Evolutionary conservation across 345 rosid genomes (phyloP).

Genomic region (Eucalyptus rudis): DNA sequence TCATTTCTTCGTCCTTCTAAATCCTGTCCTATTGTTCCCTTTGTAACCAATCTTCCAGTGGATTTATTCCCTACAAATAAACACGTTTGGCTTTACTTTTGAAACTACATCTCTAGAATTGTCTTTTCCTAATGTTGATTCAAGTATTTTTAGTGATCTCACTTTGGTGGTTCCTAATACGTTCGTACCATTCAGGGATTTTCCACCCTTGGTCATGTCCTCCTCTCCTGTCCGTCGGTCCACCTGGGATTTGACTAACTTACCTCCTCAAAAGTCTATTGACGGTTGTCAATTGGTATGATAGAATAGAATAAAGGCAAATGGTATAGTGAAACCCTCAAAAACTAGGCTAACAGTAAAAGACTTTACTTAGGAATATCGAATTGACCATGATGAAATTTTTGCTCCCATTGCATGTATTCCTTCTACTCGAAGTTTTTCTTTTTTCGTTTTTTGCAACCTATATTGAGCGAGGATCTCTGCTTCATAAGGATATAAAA

Average conservation of each 20-base stretch:
- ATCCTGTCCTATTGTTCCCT: not conserved
- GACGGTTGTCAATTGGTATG: not conserved
- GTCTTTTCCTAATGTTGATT: not conserved
- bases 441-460: not conserved
- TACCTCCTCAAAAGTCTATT: not conserved
- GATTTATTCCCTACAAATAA: not conserved
- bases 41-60: not conserved
- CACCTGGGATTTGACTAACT: not conserved
- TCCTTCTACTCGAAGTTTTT: not conserved
- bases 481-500: not conserved
- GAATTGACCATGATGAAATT: not conserved
- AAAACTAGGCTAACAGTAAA: not conserved
- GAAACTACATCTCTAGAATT: not conserved
- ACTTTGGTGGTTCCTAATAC: not conserved
- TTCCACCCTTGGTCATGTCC: not conserved
- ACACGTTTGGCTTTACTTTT: not conserved
- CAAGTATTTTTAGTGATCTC: not conserved
- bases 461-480: not conserved
- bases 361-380: not conserved
- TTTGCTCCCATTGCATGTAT: not conserved
- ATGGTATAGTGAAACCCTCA: not conserved
- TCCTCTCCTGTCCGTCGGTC: too few species aligned
- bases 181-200: not conserved
- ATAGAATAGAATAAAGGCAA: not conserved
- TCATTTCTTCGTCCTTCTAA: not conserved